Evolutionary conservation across 148 eudicot species (phyloP), one percentile per base, ranked within the genome.

Genomic region (Rhododendron griersonianum): DNA sequence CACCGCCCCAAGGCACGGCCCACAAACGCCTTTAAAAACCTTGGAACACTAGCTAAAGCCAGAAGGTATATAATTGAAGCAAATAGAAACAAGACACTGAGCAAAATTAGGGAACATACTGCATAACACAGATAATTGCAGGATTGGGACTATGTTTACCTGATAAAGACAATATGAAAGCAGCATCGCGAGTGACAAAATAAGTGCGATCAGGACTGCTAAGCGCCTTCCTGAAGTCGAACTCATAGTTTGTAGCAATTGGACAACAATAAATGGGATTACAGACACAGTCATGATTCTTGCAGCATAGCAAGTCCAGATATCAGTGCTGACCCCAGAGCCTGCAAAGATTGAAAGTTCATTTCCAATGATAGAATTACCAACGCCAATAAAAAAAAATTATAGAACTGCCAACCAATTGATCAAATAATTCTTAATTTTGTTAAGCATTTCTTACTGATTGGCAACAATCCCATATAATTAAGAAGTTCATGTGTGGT

Each of bases 261-360:
- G 99, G 84, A 93, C 99, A 82, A 95, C 90, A 47, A 96, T 82
- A 78, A 92, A 96, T 14, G 99, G 98, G 4, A 95, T 2, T 23
- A 95, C 90, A 79, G 98, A 95, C 59, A 92, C 67, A 35, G 89
- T 92, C 99, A 96, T 96, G 59, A 96, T 93, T 83, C 90, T 95
- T 85, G 96, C 95, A 83, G 96, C 94, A 87, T 95, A 94, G 90
- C 96, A 90, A 69, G 99, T 95, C 99, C 98, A 96, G 77, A 96
- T 91, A 88, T 94, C 98, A 87, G 95, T 94, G 81, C 93, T 93
- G 65, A 94, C 93, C 87, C 99, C 99, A 83, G 95, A 93, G 73
- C 91, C 98, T 95, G 91, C 87, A 89, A 25, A 81, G 23, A 67
- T 13, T 33, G 9, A 78, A 53, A 53, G 71, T 81, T 71, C 23